A percentile compares a stretch with the other conserved stretches of the same genome.
Evolutionary conservation across 352 stramenopile genomes (phyloP).

Genomic region (Globisporangium abappressorium): DNA sequence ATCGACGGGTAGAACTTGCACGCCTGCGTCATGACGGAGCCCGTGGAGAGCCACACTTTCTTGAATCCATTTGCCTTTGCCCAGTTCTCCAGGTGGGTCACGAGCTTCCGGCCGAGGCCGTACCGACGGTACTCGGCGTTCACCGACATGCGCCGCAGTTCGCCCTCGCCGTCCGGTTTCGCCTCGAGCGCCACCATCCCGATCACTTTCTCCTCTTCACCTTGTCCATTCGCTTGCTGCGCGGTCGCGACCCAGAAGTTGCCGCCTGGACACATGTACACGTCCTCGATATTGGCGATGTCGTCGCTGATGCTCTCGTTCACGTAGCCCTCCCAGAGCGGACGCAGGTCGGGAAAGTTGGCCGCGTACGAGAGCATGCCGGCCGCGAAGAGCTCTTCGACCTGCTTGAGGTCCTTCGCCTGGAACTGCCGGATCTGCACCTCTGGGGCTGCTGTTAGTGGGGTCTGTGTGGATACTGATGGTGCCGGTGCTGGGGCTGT

Average conservation of each 20-base stretch:
- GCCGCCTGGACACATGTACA: slow-evolving; percentile 31
- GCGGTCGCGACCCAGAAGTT: slow-evolving; percentile 37
- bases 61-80: slow-evolving; percentile 19
- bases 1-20: slow-evolving; percentile 31
- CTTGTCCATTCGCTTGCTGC: background rate
- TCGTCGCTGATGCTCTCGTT: slow-evolving; percentile 19
- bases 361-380: slow-evolving; percentile 14
- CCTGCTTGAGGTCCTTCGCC: slow-evolving; percentile 21
- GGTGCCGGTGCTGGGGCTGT: background rate
- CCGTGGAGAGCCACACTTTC: slow-evolving; percentile 30
- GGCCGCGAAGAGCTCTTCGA: slow-evolving; percentile 12
- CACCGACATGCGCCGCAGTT: slow-evolving; percentile 41
- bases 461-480: background rate
- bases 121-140: slow-evolving; percentile 25
- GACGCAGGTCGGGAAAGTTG: background rate
- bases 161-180: slow-evolving; percentile 22
- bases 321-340: slow-evolving; percentile 6
- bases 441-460: background rate
- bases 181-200: slow-evolving; percentile 35
- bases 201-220: slow-evolving; percentile 12
- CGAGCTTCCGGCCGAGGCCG: slow-evolving; percentile 26
- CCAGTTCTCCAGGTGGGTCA: slow-evolving; percentile 32
- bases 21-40: slow-evolving; percentile 22
- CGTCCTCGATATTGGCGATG: slow-evolving; percentile 30
- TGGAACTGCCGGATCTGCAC: slow-evolving; percentile 26